Evolutionary conservation across 768 basidiomycete genomes (phyloP).

Genomic region (Antrodiella citrinella): DNA sequence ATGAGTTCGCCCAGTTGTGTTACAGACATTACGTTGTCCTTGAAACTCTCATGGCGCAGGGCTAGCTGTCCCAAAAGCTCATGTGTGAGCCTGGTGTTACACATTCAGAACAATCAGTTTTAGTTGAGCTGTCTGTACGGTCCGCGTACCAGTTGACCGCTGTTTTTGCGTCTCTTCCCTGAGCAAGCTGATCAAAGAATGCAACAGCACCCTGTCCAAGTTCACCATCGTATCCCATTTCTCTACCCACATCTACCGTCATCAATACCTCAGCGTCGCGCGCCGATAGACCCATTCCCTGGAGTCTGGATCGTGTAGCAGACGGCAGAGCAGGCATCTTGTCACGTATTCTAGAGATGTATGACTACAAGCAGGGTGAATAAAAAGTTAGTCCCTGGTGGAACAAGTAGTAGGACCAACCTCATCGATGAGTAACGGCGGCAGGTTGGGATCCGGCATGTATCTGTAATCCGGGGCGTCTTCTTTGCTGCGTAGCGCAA

Average conservation of each 20-base stretch:
- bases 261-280: conserved; percentile 74
- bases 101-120: not conserved
- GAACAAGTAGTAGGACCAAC: conserved; percentile 4
- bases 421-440: conserved; percentile 53
- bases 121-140: too few species aligned
- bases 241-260: conserved; percentile 56
- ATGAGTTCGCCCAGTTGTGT: conserved; percentile 70
- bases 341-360: conserved; percentile 43
- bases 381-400: too few species aligned
- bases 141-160: conserved; percentile 82
- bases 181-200: conserved; percentile 73
- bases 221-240: conserved; percentile 56
- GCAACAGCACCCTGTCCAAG: conserved; percentile 45
- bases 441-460: conserved; percentile 96
- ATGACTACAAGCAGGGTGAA: too few species aligned
- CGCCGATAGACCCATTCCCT: conserved; percentile 43
- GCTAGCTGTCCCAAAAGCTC: conserved; percentile 78
- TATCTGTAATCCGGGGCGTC: conserved; percentile 94
- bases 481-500: conserved; percentile 79
- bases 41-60: conserved; percentile 45
- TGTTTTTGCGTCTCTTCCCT: conserved; percentile 52
- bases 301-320: conserved; percentile 49
- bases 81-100: conserved; percentile 81
- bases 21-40: conserved; percentile 50
- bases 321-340: conserved; percentile 74